phyloP scores from a whole-genome alignment of 192 early-diverging fungal species.

The Backusella sp. region DNA sequence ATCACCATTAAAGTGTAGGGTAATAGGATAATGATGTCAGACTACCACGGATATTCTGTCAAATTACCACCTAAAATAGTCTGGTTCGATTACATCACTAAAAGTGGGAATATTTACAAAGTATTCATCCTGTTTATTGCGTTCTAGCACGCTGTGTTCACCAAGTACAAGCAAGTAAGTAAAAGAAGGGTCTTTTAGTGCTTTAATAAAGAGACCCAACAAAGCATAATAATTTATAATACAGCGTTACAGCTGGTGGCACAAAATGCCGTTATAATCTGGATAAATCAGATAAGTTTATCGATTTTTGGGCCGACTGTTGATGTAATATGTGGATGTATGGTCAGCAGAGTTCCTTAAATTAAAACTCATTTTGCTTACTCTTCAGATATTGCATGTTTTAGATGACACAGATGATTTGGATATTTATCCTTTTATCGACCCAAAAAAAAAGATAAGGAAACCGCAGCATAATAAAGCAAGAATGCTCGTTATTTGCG shows the following conservation, averaged over 20 bases:
- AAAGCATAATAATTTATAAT: neutral
- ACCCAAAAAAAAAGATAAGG: neutral
- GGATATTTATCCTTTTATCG: neutral
- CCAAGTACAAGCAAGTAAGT: neutral
- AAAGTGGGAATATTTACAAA: neutral
- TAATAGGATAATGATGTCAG: neutral
- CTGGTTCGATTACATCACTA: neutral
- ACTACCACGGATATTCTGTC: neutral
- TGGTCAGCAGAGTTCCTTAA: neutral
- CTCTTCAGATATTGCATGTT: neutral
- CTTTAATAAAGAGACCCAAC: neutral
- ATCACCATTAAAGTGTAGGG: neutral
- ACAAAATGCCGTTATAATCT: neutral
- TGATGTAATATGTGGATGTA: neutral
- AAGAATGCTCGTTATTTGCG: neutral
- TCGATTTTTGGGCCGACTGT: neutral
- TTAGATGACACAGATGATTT: neutral
- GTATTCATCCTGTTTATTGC: neutral
- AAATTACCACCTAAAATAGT: neutral
- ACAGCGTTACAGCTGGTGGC: neutral
- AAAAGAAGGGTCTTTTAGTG: neutral
- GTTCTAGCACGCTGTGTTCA: no score
- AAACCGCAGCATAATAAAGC: neutral
- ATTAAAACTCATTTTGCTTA: neutral
- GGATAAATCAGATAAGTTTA: no score